Conservation (phyloP, 345 rosid genomes). For the Mallotus nudiflorus region DNA sequence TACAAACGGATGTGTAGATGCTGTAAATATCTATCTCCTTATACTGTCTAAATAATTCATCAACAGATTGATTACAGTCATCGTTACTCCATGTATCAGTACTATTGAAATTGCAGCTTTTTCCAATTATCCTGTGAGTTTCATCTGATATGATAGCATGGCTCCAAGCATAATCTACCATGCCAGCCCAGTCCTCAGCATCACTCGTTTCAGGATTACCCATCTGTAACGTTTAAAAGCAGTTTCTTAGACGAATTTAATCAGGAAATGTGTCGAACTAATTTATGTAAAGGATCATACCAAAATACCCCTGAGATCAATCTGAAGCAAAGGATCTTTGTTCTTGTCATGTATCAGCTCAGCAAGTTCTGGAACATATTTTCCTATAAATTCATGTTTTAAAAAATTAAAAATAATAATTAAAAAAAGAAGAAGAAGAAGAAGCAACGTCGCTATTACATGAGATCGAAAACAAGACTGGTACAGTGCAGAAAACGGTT, state of each 20-base stretch:
- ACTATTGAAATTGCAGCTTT: constrained; percentile 63
- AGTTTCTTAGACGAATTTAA: neutral
- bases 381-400: constrained; percentile 48
- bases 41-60: constrained; percentile 63
- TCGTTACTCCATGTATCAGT: constrained; percentile 56
- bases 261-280: neutral
- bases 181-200: constrained; percentile 81
- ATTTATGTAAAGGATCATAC: constrained; percentile 41
- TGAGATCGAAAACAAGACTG: neutral
- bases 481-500: constrained; percentile 8
- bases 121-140: constrained; percentile 51
- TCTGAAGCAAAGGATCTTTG: constrained; percentile 47
- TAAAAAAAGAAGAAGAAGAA: no score
- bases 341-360: constrained; percentile 66
- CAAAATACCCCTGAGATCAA: constrained; percentile 78
- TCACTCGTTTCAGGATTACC: constrained; percentile 87
- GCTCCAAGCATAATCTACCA: constrained; percentile 93
- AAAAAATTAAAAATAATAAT: no score
- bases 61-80: constrained; percentile 54
- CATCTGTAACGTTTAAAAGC: constrained; percentile 36
- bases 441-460: neutral
- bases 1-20: constrained; percentile 72
- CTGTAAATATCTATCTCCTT: constrained; percentile 74
- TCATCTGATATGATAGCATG: constrained; percentile 90
- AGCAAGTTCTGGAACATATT: constrained; percentile 85